Percentiles rank a stretch among this genome's conserved stretches.
Evolutionary conservation across 495 filamentous ascomycete species (phyloP).

Genomic region (Aspergillus campestris): DNA sequence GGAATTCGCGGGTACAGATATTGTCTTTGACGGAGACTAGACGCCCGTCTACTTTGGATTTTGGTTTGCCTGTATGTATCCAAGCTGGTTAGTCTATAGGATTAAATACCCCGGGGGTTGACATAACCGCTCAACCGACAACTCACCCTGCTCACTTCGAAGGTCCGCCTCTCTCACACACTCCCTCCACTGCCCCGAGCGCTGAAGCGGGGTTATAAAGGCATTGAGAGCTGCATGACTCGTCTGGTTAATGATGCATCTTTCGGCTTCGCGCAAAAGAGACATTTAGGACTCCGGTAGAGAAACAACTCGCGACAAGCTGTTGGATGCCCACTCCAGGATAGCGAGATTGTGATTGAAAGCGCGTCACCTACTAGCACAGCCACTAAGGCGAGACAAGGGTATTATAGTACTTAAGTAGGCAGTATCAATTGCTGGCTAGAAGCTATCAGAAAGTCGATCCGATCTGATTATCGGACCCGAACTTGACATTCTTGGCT

Average conservation of each 20-base stretch:
- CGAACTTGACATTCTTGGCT: too few species aligned
- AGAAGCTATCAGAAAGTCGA: too few species aligned
- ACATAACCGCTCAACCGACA: too few species aligned
- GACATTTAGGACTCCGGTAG: slow-evolving; percentile 28
- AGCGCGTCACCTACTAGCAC: too few species aligned
- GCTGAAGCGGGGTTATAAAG: slow-evolving; percentile 34
- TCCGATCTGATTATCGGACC: too few species aligned
- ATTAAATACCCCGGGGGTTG: too few species aligned
- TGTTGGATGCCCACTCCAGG: too few species aligned
- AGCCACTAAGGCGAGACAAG: too few species aligned
- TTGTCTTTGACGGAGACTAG: slow-evolving; percentile 83
- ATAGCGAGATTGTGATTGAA: too few species aligned
- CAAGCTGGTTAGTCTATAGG: neutral
- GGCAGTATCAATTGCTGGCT: too few species aligned
- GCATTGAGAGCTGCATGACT: slow-evolving; percentile 33
- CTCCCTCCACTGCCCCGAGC: slow-evolving; percentile 24
- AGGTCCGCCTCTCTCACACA: slow-evolving; percentile 31
- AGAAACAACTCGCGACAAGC: neutral
- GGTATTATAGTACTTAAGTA: too few species aligned
- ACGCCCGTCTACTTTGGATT: slow-evolving; percentile 40
- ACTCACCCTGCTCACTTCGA: slow-evolving; percentile 30
- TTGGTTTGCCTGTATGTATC: slow-evolving; percentile 18
- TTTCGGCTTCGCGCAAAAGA: slow-evolving; percentile 42
- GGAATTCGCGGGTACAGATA: slow-evolving; percentile 60
- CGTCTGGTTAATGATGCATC: slow-evolving; percentile 39